Percentiles rank a stretch among this genome's conserved stretches.
phyloP scores from a whole-genome alignment of 371 early-diverging fungal genomes.

The Mucor mucedo region DNA sequence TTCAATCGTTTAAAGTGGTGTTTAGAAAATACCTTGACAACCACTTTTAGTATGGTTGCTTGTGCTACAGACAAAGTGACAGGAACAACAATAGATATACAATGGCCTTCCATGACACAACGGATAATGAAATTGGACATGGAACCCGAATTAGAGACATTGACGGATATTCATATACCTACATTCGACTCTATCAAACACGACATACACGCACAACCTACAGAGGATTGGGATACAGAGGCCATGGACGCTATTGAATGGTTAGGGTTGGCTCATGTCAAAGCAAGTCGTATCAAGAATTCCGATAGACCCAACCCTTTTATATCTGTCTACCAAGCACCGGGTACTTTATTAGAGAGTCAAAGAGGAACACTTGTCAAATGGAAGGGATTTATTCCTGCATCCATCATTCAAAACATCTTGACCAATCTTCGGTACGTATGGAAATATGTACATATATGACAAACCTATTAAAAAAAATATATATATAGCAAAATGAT shows the following conservation, averaged over 20 bases:
- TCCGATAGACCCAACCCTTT: slow-evolving; percentile 39
- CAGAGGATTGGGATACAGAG: slow-evolving; percentile 42
- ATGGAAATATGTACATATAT: too few relatives aligned
- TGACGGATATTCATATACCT: slow-evolving; percentile 39
- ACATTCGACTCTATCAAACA: slow-evolving; percentile 29
- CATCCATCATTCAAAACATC: slow-evolving; percentile 35
- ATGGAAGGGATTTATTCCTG: slow-evolving; percentile 46
- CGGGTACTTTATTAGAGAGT: slow-evolving; percentile 16
- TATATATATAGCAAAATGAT: slow-evolving; percentile 33
- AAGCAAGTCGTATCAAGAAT: slow-evolving; percentile 50
- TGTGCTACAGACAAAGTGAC: slow-evolving; percentile 43
- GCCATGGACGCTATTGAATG: slow-evolving; percentile 62
- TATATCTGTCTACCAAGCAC: slow-evolving; percentile 55
- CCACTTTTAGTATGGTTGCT: slow-evolving; percentile 48
- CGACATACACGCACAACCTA: slow-evolving; percentile 20
- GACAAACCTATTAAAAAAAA: background rate
- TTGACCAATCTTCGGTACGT: slow-evolving; percentile 39
- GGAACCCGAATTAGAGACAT: slow-evolving; percentile 25
- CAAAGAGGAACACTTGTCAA: slow-evolving; percentile 33
- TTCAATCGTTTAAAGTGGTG: slow-evolving; percentile 63
- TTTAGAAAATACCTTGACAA: slow-evolving; percentile 54
- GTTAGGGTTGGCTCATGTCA: slow-evolving; percentile 63
- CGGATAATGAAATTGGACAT: slow-evolving; percentile 25
- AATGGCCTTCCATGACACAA: slow-evolving; percentile 28
- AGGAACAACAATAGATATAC: slow-evolving; percentile 37